Evolutionary conservation across 352 stramenopile genomes (phyloP).

Genomic region (Blastocystis sp.): DNA sequence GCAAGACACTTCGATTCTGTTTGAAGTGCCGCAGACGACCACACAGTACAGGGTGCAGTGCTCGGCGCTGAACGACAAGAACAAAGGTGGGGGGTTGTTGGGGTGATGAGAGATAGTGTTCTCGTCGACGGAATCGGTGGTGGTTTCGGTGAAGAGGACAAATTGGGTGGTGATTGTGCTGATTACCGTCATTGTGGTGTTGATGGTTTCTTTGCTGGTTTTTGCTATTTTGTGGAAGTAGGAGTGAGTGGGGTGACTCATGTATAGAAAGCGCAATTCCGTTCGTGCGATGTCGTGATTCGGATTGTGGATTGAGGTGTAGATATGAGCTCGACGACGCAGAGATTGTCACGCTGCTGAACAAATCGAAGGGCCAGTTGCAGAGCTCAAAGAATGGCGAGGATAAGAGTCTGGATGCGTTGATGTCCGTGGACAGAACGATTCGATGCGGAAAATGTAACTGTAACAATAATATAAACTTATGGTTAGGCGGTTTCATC

Average conservation of each 20-base stretch:
- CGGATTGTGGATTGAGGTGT: background rate
- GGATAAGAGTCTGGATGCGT: background rate
- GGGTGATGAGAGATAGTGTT: constrained; percentile 1
- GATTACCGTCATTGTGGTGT: background rate
- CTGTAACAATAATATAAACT: background rate
- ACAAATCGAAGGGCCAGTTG: constrained; percentile 7
- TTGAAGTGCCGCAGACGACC: background rate
- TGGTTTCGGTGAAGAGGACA: background rate
- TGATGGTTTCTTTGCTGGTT: background rate
- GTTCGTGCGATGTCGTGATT: constrained; percentile 3
- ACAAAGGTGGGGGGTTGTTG: constrained; percentile 10
- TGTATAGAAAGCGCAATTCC: background rate
- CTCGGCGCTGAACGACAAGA: constrained; percentile 12
- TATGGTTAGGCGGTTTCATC: constrained; percentile 15
- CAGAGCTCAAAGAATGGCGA: background rate
- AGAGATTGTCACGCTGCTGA: constrained; percentile 45
- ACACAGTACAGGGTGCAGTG: constrained; percentile 39
- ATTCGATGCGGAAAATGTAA: constrained; percentile 50
- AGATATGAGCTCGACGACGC: constrained; percentile 37
- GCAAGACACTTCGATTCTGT: constrained; percentile 13
- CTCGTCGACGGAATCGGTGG: background rate
- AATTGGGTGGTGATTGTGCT: background rate
- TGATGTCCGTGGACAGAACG: background rate
- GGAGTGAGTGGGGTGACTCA: background rate
- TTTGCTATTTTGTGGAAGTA: constrained; percentile 20